Evolutionary conservation across 768 basidiomycete species (phyloP), one percentile per base, ranked within the genome.

Genomic region (Suillus hirtellus): DNA sequence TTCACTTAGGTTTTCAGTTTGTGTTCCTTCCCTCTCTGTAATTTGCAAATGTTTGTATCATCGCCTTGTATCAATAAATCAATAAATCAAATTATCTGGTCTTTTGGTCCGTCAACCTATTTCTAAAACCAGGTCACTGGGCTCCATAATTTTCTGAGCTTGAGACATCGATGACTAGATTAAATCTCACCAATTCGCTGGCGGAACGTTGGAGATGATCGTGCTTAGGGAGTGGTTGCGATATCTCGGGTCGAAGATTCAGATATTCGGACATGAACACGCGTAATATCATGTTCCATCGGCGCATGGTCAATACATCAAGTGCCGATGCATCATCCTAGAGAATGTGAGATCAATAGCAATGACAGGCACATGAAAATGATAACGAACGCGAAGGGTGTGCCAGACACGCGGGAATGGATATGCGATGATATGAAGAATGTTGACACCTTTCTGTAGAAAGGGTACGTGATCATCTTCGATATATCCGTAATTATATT

Each of bases 381-480:
- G 11, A 44, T 44, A 14, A 77, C 85, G 70, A 71, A 94, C 96
- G 62, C 71, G 73, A 42, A 93, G 71, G 9, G 84, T 88, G 74
- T 98, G 95, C 96, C 95, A 98, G 17, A 96, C 94, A 1, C 47
- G 63, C 3, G 97, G 97, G 75, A 99, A 99, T 2, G 92, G 95
- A 54, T 86, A 85, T 2, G 96, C 77, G 61, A 99, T 99, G 53
- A 99, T 73, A 75, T 99, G 97, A 67, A 99, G 77, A 59, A 99
- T 78, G 65, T 86, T 92, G 17, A 99, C 95, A 2, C 97, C 97
- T 65, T 80, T 77, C 43, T 79, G 76, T 58, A 96, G 70, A 79
- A 99, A 99, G 27, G 97, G 97, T 47, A 94, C 75, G 69, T 99
- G 97, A 76, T 99, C 97, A 74, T 99, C 97, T 46, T 86, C 93